A percentile compares a stretch with the other conserved stretches of the same genome.
Conservation (phyloP, 805 yeast genomes). For the Teunomyces lycoperdinae region DNA sequence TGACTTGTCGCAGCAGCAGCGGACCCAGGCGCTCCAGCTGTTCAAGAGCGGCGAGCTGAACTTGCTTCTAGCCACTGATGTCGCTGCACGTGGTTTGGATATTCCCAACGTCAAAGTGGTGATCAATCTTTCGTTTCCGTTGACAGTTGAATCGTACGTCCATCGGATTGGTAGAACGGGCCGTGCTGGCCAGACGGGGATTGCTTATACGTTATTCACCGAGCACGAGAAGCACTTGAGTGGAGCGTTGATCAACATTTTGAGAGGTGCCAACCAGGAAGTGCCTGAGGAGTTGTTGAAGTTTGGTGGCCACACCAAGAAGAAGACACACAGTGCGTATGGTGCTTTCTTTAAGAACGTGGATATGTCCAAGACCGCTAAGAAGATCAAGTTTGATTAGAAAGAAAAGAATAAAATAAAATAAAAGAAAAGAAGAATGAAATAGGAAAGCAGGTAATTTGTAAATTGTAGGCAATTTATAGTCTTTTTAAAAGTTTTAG, state of each 20-base stretch:
- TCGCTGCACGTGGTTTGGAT: constrained; percentile 96
- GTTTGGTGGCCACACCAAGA: constrained; percentile 97
- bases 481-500: too few relatives aligned
- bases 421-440: not conserved
- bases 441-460: too few relatives aligned
- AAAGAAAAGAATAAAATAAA: not conserved
- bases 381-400: constrained; percentile 81
- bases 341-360: constrained; percentile 97
- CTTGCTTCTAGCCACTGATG: constrained; percentile 92
- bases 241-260: constrained; percentile 88
- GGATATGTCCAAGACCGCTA: constrained; percentile 78
- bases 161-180: constrained; percentile 98
- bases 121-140: constrained; percentile 91
- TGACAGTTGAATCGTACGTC: constrained; percentile 94
- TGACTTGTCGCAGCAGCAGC: constrained; percentile 86
- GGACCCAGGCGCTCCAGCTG: constrained; percentile 80
- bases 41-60: constrained; percentile 79
- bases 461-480: too few relatives aligned
- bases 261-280: constrained; percentile 90
- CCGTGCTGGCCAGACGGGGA: constrained; percentile 93
- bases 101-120: constrained; percentile 96
- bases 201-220: constrained; percentile 92
- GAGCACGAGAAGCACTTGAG: constrained; percentile 95
- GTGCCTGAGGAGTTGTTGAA: constrained; percentile 94
- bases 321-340: constrained; percentile 96